Evolutionary conservation across 352 stramenopile species (phyloP), one percentile per base, ranked within the genome.

Genomic region (Peronospora farinosa): DNA sequence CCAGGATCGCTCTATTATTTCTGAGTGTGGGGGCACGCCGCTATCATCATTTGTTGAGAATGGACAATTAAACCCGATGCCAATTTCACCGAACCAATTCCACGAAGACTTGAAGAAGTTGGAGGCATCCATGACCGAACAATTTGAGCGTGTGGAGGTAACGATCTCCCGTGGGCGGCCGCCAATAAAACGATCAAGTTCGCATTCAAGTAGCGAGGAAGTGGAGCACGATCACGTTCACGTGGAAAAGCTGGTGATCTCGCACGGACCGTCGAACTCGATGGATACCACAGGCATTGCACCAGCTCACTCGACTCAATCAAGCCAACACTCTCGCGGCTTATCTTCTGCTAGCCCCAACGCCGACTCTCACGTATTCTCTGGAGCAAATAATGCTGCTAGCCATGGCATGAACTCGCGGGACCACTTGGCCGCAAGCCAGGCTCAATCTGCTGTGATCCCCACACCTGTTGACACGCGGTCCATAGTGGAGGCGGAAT

Each of bases 31-130:
- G 17, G 84, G 84, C 15, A 94, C 84, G 5, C 84, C 84, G 21
- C 54, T 94, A 13, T 85, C 78, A 8, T 94, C 84, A 1, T 94
- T 90, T 50, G 75, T 94, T 30, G 75, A 90, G 28, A 86, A 85
- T 28, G 84, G 83, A 17, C 59, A 70, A 16, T 52, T 89, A 32
- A 76, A 88, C 38, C 63, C 62, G 25, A 61, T 68, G 47, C 69
- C 52, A 16, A 86, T 57, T 51, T 89, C 61, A 38, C 78, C 78
- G 2, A 72, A 86, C 45, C 57, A 67, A 5, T 69, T 75, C 19
- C 66, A 66, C 39, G 62, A 75, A 44, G 72, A 82, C 32, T 65
- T 85, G 40, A 70, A 80, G 53, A 78, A 84, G 51, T 51, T 92
- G 8, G 78, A 88, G 47, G 70, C 74, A 1, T 63, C 76, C 1